A percentile compares a stretch with the other conserved stretches of the same genome.
phyloP scores from a whole-genome alignment of 208 protist genomes.

The Entamoeba moshkovskii region DNA sequence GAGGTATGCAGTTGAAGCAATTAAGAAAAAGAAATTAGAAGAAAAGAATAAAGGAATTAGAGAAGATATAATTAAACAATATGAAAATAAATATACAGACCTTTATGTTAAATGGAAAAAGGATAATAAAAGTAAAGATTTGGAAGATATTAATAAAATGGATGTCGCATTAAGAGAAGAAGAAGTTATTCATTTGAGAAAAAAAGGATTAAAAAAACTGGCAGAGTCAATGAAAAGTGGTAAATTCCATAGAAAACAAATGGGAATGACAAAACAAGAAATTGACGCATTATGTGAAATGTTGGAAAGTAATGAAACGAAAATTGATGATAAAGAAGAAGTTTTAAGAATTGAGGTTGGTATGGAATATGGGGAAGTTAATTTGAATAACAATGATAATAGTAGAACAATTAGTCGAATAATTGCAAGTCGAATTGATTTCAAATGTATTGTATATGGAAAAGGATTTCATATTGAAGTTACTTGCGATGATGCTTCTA shows the following conservation, averaged over 20 bases:
- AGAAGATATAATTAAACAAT: background rate
- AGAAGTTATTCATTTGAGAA: background rate
- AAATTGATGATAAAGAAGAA: conserved; percentile 5
- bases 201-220: background rate
- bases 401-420: background rate
- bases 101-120: background rate
- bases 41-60: background rate
- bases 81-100: background rate
- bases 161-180: background rate
- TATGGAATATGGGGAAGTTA: background rate
- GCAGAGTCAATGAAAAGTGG: background rate
- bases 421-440: background rate
- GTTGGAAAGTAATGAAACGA: background rate
- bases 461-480: background rate
- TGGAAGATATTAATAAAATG: background rate
- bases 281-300: background rate
- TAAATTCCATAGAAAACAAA: background rate
- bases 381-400: background rate
- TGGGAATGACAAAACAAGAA: background rate
- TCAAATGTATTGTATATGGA: background rate
- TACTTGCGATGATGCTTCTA: background rate
- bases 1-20: background rate
- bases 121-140: background rate
- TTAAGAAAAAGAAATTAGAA: background rate
- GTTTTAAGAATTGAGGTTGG: background rate